phyloP scores from a whole-genome alignment of 1,284 basidiomycete genomes.

The Cutaneotrichosporon dermatis region DNA sequence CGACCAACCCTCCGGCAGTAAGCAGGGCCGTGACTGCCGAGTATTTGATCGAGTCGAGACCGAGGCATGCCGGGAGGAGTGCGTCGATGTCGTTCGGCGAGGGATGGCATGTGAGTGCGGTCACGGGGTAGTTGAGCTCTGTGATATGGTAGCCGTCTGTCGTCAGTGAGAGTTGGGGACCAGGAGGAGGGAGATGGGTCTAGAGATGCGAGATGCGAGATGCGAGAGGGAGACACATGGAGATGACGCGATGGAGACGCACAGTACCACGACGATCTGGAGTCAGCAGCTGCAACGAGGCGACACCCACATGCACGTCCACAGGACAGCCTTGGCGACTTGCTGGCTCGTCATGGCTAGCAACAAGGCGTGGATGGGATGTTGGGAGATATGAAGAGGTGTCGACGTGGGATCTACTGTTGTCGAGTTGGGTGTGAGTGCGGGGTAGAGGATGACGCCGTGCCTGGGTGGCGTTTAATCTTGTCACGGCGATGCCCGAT shows the following conservation, averaged over 20 bases:
- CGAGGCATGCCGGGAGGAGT: slow-evolving; percentile 57
- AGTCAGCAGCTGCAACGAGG: neutral
- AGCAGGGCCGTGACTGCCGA: slow-evolving; percentile 76
- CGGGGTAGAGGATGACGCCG: too few species aligned
- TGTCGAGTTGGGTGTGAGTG: too few species aligned
- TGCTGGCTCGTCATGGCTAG: neutral
- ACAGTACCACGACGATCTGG: slow-evolving; percentile 49
- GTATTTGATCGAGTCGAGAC: slow-evolving; percentile 70
- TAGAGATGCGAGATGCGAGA: neutral
- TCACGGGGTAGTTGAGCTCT: slow-evolving; percentile 79
- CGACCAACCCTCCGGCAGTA: slow-evolving; percentile 79
- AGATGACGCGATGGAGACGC: neutral
- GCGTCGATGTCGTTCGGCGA: slow-evolving; percentile 27
- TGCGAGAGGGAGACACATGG: neutral
- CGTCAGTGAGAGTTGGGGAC: neutral
- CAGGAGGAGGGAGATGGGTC: neutral
- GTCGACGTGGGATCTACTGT: too few species aligned
- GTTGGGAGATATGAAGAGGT: too few species aligned
- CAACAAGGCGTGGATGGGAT: too few species aligned
- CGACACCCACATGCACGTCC: slow-evolving; percentile 31
- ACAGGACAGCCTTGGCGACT: slow-evolving; percentile 13
- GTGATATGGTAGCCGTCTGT: slow-evolving; percentile 64
- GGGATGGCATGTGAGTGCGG: slow-evolving; percentile 63
- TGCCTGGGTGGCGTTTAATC: too few species aligned
- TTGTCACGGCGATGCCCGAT: too few species aligned